Base-by-base conservation (phyloP, 306 rosid genomes). In the Chamaecrista fasciculata region DNA sequence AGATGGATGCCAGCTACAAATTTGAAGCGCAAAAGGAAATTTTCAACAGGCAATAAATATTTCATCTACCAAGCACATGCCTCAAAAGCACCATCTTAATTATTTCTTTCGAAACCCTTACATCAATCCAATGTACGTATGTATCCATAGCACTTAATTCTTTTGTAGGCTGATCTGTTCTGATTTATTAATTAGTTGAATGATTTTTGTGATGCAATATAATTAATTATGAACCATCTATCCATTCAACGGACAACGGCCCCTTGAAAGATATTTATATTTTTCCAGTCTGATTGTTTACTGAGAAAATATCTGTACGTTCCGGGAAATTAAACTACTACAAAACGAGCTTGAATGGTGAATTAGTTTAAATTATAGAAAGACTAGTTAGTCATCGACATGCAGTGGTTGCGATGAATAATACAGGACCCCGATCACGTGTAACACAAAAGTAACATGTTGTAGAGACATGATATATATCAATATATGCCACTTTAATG, bases 21-120 rank as follows among this genome's bases (percentile, higher is more conserved):
- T 31, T 70, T 39, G 26, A 11, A 70, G 15, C 33, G 28, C 53
- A 31, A 76, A 20, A 71, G 72, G 11, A 6, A 67, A 47, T n/a
- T 40, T 56, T 69, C 72, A 76, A 62, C 50, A 1, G 2, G 50
- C 83, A 82, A 47, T 87, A 70, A 87, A 73, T 78, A 82, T 72
- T 82, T 52, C 86, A 84, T 78, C 87, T 71, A 77, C 87, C 84
- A 21, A 6, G 84, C 89, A 86, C 89, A 64, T 87, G 87, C 78
- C 6, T 15, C 56, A 16, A 55, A 62, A 53, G 37, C 61, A 64
- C 70, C 77, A 62, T 19, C 33, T 60, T 0, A 15, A 72, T 39
- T 52, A 28, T n/a, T n/a, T n/a, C n/a, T n/a, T n/a, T n/a, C n/a
- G n/a, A n/a, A n/a, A n/a, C n/a, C n/a, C n/a, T n/a, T n/a, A n/a